phyloP scores from a whole-genome alignment of 148 eudicot genomes.

The Chenopodium quinoa region DNA sequence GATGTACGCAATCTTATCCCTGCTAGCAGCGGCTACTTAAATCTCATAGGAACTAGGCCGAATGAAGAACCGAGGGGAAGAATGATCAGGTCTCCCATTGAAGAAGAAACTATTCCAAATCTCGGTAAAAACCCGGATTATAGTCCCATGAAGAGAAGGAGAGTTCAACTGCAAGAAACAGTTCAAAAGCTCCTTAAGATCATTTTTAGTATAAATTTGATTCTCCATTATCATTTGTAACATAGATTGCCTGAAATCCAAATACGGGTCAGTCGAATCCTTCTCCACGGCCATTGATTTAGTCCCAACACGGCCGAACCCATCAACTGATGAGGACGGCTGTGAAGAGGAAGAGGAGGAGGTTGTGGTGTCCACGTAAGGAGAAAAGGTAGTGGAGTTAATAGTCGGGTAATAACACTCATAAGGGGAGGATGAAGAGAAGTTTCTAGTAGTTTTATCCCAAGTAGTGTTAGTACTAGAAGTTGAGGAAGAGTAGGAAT shows the following conservation, averaged over 20 bases:
- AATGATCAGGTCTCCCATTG: not conserved
- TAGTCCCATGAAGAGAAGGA: conserved; percentile 66
- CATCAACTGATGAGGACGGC: conserved; percentile 35
- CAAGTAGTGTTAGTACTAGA: conserved; percentile 25
- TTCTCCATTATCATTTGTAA: conserved; percentile 90
- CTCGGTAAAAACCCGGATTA: conserved; percentile 81
- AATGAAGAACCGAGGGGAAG: conserved; percentile 32
- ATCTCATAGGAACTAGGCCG: conserved; percentile 38
- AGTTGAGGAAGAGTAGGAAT: conserved; percentile 23
- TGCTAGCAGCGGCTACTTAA: not conserved
- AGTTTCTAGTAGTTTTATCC: conserved; percentile 18
- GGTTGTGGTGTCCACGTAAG: conserved; percentile 26
- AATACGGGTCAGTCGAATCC: conserved; percentile 83
- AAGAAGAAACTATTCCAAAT: conserved; percentile 75
- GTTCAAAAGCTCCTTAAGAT: conserved; percentile 67
- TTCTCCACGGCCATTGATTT: conserved; percentile 87
- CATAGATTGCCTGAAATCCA: conserved; percentile 86
- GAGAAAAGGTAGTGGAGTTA: conserved; percentile 3
- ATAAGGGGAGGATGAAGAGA: conserved; percentile 20
- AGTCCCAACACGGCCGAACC: conserved; percentile 54
- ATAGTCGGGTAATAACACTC: conserved; percentile 13
- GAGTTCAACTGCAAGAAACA: conserved; percentile 88
- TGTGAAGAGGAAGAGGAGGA: conserved; percentile 33
- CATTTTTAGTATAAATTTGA: conserved; percentile 67
- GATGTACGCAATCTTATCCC: conserved; percentile 14